Evolutionary conservation across 2,329 filamentous ascomycete species (phyloP), one percentile per base, ranked within the genome.

Genomic region (Geosmithia putterillii): DNA sequence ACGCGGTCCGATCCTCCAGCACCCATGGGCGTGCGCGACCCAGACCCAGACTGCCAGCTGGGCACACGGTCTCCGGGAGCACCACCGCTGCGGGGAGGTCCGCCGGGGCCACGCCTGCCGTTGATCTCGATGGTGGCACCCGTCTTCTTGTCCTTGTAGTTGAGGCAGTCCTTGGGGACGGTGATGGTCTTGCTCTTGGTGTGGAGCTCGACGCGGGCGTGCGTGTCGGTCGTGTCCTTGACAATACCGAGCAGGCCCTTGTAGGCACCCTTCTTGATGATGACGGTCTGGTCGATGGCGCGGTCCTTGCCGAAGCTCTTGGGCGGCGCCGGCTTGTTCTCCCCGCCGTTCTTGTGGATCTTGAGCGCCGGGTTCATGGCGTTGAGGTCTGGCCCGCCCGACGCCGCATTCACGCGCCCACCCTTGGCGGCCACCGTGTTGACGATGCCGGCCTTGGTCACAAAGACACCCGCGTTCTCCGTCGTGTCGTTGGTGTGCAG

Each of bases 221-320:
- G 79, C 3, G 77, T 77, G 53, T 94, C 89, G 7, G 86, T 94
- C 1, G 90, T 84, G 57, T 96, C 90, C 59, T 95, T 95, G 53
- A 98, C 89, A 51, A 95, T 94, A 53, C 92, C 92, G 37, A 96
- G 70, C 38, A 95, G 72, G 45, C 90, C 90, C 65, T 98, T 98
- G 69, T 90, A 88, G 19, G 83, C 80, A 22, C 92, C 92, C 57
- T 83, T 87, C 45, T 81, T 79, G 55, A 96, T 84, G 42, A 83
- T 86, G 38, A 96, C 88, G 1, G 88, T 95, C 66, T 95, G 90
- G 38, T 89, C 89, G 49, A 96, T 80, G 22, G 92, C 73, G 44
- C 80, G 79, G 60, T 98, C 92, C 35, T 88, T 79, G 19, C 83
- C 79, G 53, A 87, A 87, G 42, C 79, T 76, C 59, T 82, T 83